Conservation (phyloP, 23 red algal genomes). For the Gracilaria caudata region DNA sequence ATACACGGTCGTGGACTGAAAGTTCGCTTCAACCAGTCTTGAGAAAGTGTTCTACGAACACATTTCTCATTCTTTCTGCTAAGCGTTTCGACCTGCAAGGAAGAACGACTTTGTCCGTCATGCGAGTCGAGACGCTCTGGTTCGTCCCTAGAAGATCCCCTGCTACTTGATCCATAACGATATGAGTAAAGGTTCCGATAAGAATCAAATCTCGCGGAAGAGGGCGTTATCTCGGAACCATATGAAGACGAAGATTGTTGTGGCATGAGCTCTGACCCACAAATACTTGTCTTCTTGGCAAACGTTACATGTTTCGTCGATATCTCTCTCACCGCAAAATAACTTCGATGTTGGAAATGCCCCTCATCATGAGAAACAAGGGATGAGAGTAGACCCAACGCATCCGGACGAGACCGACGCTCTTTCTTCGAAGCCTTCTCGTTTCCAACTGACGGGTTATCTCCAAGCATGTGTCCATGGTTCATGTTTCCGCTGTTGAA, state of each 20-base stretch:
- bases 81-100: not conserved
- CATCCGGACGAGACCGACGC: not conserved
- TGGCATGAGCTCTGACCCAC: not conserved
- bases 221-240: not conserved
- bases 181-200: not conserved
- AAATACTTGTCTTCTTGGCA: not conserved
- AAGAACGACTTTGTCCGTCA: not conserved
- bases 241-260: not conserved
- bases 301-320: not conserved
- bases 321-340: not conserved
- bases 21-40: constrained; percentile 49
- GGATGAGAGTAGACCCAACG: constrained; percentile 1
- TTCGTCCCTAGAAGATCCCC: not conserved
- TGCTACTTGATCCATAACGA: not conserved
- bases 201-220: not conserved
- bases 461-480: not conserved
- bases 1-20: constrained; percentile 37
- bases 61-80: constrained; percentile 16
- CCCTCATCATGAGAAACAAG: not conserved
- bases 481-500: not conserved
- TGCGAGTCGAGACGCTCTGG: no score
- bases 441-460: not conserved
- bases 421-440: not conserved
- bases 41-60: constrained; percentile 43
- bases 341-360: not conserved